A percentile compares a stretch with the other conserved stretches of the same genome.
Evolutionary conservation across 441 rosid genomes (phyloP).

Genomic region (Pelargonium fulgidum): DNA sequence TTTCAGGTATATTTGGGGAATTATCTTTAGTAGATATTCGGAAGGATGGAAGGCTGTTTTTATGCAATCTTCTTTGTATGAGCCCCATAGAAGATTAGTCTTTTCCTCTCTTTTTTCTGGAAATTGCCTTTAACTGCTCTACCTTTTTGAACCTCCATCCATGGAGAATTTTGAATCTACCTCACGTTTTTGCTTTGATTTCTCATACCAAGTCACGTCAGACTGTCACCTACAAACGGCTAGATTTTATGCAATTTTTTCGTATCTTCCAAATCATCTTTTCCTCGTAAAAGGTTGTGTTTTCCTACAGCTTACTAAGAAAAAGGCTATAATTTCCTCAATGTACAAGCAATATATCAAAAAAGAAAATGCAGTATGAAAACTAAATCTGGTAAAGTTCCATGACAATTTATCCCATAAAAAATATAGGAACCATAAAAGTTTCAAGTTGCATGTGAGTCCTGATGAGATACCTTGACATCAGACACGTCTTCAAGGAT

Average conservation of each 20-base stretch:
- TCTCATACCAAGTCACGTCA: no score
- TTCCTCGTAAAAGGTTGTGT: no score
- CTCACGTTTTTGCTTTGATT: not conserved
- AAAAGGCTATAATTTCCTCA: no score
- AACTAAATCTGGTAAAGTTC: constrained; percentile 1
- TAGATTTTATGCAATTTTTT: no score
- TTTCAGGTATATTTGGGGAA: constrained; percentile 1
- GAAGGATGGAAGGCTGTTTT: constrained; percentile 1
- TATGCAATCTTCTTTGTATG: not conserved
- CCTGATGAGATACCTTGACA: constrained; percentile 50
- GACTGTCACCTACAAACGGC: no score
- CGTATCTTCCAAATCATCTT: no score
- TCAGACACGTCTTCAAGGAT: constrained; percentile 85
- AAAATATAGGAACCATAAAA: not conserved
- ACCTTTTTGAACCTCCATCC: not conserved
- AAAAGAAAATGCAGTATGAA: not conserved
- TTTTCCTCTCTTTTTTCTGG: not conserved
- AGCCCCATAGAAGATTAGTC: constrained; percentile 4
- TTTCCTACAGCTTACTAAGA: no score
- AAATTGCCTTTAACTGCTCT: not conserved
- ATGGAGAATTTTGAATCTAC: not conserved
- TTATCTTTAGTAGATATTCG: constrained; percentile 4
- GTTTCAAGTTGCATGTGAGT: not conserved
- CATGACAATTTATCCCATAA: not conserved
- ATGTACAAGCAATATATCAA: not conserved